These are phyloP conservation scores for Talaromyces rugulosus DNA, from an alignment of 2,329 filamentous ascomycete species.

Conservation along the genomic window DNA sequence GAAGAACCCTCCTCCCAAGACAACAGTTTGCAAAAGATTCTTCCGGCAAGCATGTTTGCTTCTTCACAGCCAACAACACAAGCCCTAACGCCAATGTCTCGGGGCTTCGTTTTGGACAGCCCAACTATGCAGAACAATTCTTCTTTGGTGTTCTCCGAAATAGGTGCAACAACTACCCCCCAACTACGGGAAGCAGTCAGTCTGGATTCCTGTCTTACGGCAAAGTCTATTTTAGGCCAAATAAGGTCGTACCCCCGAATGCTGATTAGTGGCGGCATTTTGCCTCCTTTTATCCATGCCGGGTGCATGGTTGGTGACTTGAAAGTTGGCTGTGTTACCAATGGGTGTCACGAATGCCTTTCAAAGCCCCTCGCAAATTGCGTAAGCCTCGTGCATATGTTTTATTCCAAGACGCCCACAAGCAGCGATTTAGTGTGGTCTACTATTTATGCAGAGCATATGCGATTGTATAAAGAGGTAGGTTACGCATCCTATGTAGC, in stretches of 20 bases:
- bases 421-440: constrained; percentile 2
- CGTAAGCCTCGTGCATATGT: constrained; percentile 7
- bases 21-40: background rate
- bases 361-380: constrained; percentile 6
- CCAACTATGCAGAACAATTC: background rate
- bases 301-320: constrained; percentile 1
- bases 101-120: background rate
- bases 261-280: background rate
- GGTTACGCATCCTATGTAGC: background rate
- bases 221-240: constrained; percentile 1
- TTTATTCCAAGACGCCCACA: background rate
- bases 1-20: background rate
- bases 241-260: constrained; percentile 1
- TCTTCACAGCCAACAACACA: background rate
- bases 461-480: constrained; percentile 4
- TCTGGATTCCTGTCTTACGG: background rate
- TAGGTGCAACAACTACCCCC: background rate
- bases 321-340: background rate
- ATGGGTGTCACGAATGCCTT: constrained; percentile 5
- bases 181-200: background rate
- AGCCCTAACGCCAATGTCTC: background rate
- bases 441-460: constrained; percentile 1
- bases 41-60: background rate
- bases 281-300: constrained; percentile 8
- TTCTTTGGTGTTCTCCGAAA: background rate